Conservation (phyloP, 2,329 filamentous ascomycete species). For the Beauveria sp. region DNA sequence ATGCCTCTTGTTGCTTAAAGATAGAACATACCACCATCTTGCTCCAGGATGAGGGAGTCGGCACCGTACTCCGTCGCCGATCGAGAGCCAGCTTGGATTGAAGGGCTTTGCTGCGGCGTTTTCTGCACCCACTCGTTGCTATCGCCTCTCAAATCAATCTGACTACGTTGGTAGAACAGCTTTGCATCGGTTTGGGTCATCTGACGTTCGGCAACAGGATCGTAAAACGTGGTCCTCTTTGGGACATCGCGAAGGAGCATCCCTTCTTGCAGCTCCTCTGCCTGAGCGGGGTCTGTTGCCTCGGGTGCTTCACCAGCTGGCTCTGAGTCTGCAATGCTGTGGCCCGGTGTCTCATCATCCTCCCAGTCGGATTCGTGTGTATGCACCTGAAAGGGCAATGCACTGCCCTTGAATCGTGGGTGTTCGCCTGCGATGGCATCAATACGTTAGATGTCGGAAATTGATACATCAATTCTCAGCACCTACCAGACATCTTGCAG, state of each 20-base stretch:
- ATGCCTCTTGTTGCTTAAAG: constrained; percentile 32
- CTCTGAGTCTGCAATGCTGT: constrained; percentile 14
- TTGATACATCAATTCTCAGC: background rate
- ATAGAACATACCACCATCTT: constrained; percentile 18
- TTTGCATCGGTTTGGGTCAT: constrained; percentile 93
- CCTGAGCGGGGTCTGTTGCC: constrained; percentile 17
- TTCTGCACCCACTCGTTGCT: constrained; percentile 32
- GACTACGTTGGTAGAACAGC: constrained; percentile 88
- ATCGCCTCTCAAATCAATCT: constrained; percentile 46
- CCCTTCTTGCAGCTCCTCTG: constrained; percentile 38
- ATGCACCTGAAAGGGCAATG: constrained; percentile 14
- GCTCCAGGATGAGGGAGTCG: constrained; percentile 27
- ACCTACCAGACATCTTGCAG: constrained; percentile 8
- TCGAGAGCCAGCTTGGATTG: constrained; percentile 29
- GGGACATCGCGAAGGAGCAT: constrained; percentile 55
- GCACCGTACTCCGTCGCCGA: constrained; percentile 29
- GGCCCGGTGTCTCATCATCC: constrained; percentile 12
- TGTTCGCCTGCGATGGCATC: background rate
- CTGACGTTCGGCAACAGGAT: constrained; percentile 87
- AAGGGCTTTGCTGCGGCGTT: constrained; percentile 40
- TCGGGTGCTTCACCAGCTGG: constrained; percentile 16
- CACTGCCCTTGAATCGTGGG: constrained; percentile 4
- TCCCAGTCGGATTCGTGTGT: constrained; percentile 15
- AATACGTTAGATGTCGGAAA: background rate
- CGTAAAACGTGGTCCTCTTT: constrained; percentile 78